These are phyloP conservation scores for Aspergillus haitiensis DNA, from an alignment of 495 filamentous ascomycete genomes.

Conservation along the genomic window DNA sequence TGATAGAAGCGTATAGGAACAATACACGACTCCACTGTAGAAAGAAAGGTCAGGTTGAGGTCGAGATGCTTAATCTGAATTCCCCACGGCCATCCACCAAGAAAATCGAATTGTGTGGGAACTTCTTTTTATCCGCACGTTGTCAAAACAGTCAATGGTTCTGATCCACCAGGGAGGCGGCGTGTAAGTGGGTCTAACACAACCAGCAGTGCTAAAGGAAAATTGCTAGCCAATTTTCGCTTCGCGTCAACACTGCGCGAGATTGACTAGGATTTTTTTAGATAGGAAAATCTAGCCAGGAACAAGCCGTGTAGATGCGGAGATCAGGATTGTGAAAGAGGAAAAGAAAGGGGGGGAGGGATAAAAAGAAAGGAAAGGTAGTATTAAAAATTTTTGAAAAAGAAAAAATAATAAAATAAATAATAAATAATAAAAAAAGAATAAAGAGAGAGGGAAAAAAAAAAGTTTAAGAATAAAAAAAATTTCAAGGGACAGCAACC, in stretches of 20 bases:
- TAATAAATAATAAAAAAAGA: constrained; percentile 25
- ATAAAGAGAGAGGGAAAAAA: constrained; percentile 26
- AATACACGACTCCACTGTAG: constrained; percentile 32
- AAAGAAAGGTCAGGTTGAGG: constrained; percentile 34
- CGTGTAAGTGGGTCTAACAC: constrained; percentile 48
- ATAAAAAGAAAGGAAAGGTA: constrained; percentile 24
- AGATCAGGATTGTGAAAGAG: constrained; percentile 31
- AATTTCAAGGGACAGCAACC: constrained; percentile 22
- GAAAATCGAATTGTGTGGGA: constrained; percentile 43
- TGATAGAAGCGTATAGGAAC: constrained; percentile 35
- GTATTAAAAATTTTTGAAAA: constrained; percentile 26
- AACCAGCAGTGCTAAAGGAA: constrained; percentile 42
- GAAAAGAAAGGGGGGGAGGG: constrained; percentile 25
- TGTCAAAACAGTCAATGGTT: constrained; percentile 45
- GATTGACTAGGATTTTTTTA: constrained; percentile 29
- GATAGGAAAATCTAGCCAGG: constrained; percentile 29
- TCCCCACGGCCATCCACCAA: constrained; percentile 51
- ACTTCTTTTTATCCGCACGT: constrained; percentile 51
- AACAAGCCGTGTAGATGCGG: constrained; percentile 32
- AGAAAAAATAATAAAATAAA: constrained; percentile 21
- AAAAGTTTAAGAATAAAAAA: constrained; percentile 25
- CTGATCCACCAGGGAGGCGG: constrained; percentile 49
- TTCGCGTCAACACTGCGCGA: constrained; percentile 48
- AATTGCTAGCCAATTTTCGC: constrained; percentile 31
- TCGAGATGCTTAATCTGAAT: constrained; percentile 46